Evolutionary conservation across 1,139 yeast species (phyloP).

Genomic region (Blastobotrys arbuscula): DNA sequence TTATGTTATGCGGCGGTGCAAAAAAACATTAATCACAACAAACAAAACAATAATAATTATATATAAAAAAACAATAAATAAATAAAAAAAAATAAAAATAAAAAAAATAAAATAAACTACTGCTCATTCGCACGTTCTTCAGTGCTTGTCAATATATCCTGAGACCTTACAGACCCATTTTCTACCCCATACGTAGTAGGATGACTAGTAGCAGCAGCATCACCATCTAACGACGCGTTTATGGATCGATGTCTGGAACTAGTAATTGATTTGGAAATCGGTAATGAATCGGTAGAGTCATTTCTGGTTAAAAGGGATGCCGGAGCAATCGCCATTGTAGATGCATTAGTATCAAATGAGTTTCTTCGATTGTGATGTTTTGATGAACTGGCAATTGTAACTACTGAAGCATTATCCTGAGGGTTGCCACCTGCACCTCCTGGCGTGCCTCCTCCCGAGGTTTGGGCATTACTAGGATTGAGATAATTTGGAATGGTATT

Average conservation of each 20-base stretch:
- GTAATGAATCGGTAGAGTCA: slow-evolving; percentile 26
- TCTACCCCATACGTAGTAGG: not conserved
- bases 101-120: not conserved
- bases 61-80: not conserved
- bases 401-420: slow-evolving; percentile 34
- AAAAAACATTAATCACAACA: too few species aligned
- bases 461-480: not conserved
- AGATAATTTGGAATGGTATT: slow-evolving; percentile 10
- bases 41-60: too few species aligned
- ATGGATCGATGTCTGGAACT: slow-evolving; percentile 14
- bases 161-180: slow-evolving; percentile 5
- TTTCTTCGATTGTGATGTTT: slow-evolving; percentile 31
- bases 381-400: slow-evolving; percentile 37
- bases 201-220: not conserved
- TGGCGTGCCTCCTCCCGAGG: not conserved
- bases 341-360: slow-evolving; percentile 38
- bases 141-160: not conserved
- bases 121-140: not conserved
- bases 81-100: not conserved
- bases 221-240: slow-evolving; percentile 2
- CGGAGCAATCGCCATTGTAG: slow-evolving; percentile 36
- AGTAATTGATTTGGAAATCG: slow-evolving; percentile 10
- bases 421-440: not conserved
- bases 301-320: slow-evolving; percentile 30
- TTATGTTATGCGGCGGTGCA: too few species aligned